Percentiles rank a stretch among this genome's conserved stretches.
Evolutionary conservation across 140 eudicot species (phyloP).

Genomic region (Flaveria floridana): DNA sequence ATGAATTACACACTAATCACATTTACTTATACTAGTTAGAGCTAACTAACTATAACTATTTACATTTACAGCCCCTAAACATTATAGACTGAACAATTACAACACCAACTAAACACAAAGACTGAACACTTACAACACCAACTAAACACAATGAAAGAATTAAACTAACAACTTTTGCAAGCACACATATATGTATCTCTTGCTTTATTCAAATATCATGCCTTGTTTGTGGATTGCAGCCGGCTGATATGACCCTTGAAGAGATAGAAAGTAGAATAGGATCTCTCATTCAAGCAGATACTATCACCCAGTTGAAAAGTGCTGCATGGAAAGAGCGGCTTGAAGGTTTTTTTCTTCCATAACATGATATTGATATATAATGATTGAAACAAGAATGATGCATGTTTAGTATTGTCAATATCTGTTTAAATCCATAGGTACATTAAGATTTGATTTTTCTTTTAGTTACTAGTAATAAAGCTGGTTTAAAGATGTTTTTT

Average conservation of each 20-base stretch:
- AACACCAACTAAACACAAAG: too few relatives aligned
- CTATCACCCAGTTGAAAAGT: constrained; percentile 82
- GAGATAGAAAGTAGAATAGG: constrained; percentile 90
- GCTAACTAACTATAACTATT: too few relatives aligned
- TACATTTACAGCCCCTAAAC: too few relatives aligned
- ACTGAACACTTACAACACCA: too few relatives aligned
- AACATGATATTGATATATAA: background rate
- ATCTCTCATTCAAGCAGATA: constrained; percentile 69
- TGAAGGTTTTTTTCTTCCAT: constrained; percentile 57
- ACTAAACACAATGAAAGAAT: too few relatives aligned
- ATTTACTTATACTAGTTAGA: too few relatives aligned
- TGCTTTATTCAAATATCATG: background rate
- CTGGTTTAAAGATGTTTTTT: background rate
- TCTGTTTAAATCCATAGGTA: background rate
- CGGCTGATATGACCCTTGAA: constrained; percentile 90
- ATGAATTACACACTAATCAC: too few relatives aligned
- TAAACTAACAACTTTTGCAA: constrained; percentile 15
- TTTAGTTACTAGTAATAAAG: background rate
- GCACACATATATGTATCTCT: background rate
- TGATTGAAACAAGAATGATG: constrained; percentile 6
- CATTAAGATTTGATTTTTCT: background rate
- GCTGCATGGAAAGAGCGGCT: constrained; percentile 98
- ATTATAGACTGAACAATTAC: too few relatives aligned
- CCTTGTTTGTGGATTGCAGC: constrained; percentile 49
- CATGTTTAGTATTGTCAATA: constrained; percentile 1